phyloP scores from a whole-genome alignment of 1,139 yeast species.

The Magnusiomyces paraingens region DNA sequence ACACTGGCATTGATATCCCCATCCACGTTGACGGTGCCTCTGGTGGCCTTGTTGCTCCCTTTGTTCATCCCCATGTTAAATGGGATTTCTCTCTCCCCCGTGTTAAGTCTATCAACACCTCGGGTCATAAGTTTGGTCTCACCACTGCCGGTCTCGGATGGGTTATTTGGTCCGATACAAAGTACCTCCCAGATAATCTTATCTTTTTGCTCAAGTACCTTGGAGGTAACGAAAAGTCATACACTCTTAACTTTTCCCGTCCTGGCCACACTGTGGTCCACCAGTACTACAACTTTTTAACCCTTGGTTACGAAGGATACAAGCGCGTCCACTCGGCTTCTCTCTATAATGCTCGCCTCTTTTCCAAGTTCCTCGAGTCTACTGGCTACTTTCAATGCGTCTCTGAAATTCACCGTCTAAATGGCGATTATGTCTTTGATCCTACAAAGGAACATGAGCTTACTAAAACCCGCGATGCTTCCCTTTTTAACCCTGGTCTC shows the following conservation, averaged over 20 bases:
- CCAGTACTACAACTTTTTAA: slow-evolving; percentile 75
- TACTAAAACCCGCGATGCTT: slow-evolving; percentile 25
- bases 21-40: slow-evolving; percentile 94
- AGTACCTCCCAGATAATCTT: slow-evolving; percentile 60
- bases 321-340: slow-evolving; percentile 55
- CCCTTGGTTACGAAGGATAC: slow-evolving; percentile 67
- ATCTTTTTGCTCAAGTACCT: slow-evolving; percentile 75
- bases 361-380: slow-evolving; percentile 59
- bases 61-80: slow-evolving; percentile 60
- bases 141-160: slow-evolving; percentile 91
- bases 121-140: slow-evolving; percentile 90
- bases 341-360: slow-evolving; percentile 60
- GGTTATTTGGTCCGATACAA: slow-evolving; percentile 72
- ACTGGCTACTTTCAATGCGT: slow-evolving; percentile 65
- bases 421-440: slow-evolving; percentile 29
- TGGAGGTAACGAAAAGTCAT: slow-evolving; percentile 86
- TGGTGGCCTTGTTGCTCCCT: slow-evolving; percentile 86
- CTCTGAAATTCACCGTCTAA: slow-evolving; percentile 66
- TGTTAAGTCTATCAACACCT: slow-evolving; percentile 81
- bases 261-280: slow-evolving; percentile 89
- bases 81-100: slow-evolving; percentile 82
- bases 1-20: slow-evolving; percentile 62
- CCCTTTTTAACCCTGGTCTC: slow-evolving; percentile 59
- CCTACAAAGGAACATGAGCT: slow-evolving; percentile 13
- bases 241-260: slow-evolving; percentile 80